phyloP scores from a whole-genome alignment of 2,329 filamentous ascomycete genomes.

The Scedosporium minutisporum region DNA sequence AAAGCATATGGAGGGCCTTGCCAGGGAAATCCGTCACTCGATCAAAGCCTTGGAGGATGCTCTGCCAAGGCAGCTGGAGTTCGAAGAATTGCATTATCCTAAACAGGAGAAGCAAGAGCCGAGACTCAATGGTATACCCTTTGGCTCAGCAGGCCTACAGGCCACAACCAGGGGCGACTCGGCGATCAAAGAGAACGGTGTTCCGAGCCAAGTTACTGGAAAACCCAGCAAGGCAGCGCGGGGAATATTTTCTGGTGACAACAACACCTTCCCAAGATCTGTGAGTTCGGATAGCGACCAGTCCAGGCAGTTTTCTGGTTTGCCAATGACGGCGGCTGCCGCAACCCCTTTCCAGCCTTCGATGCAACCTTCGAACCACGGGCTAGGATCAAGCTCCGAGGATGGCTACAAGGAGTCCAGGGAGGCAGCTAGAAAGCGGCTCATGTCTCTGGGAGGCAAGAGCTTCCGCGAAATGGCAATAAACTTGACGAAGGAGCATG shows the following conservation, averaged over 20 bases:
- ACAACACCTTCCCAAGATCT: not conserved
- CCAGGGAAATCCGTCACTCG: slow-evolving; percentile 29
- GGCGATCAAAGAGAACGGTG: not conserved
- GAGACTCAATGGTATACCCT: slow-evolving; percentile 7
- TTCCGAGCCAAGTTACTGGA: not conserved
- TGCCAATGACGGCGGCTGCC: slow-evolving; percentile 36
- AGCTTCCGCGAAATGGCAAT: not conserved
- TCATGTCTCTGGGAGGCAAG: not conserved
- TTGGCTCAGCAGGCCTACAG: not conserved
- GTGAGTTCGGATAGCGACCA: slow-evolving; percentile 13
- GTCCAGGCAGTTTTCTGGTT: slow-evolving; percentile 23
- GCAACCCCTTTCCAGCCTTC: slow-evolving; percentile 38
- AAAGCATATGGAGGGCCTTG: slow-evolving; percentile 35
- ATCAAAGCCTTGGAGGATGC: slow-evolving; percentile 41
- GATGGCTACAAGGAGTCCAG: slow-evolving; percentile 1
- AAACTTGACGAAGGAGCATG: slow-evolving; percentile 7
- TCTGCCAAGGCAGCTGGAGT: slow-evolving; percentile 32
- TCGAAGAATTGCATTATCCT: slow-evolving; percentile 34
- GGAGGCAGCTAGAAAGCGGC: not conserved
- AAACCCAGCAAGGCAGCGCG: not conserved
- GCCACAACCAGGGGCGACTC: not conserved
- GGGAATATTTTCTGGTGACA: not conserved
- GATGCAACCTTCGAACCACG: not conserved
- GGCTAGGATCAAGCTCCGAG: not conserved
- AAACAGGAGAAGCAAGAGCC: slow-evolving; percentile 19